Percentiles rank a stretch among this genome's conserved stretches.
phyloP scores from a whole-genome alignment of 129 eudicot species.

The Scalesia atractyloides region DNA sequence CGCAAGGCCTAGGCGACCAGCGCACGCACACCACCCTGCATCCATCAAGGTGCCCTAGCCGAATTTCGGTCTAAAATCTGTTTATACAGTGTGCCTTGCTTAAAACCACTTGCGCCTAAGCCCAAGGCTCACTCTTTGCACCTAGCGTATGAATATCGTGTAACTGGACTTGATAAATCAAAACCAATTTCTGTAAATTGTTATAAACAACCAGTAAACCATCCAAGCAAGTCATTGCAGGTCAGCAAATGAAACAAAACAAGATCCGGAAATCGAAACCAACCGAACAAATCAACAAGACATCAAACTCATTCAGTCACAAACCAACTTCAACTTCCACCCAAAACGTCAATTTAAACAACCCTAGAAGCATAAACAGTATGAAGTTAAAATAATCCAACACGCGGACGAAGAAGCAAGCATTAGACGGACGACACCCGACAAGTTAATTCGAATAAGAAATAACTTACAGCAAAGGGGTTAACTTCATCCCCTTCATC shows the following conservation, averaged over 20 bases:
- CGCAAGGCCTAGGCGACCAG: too few relatives aligned
- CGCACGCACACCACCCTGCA: too few relatives aligned
- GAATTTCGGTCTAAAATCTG: too few relatives aligned
- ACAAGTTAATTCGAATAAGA: constrained; percentile 1
- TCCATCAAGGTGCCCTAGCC: too few relatives aligned
- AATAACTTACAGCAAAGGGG: constrained; percentile 34
- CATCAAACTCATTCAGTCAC: neutral
- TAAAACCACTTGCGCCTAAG: too few relatives aligned
- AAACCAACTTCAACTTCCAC: neutral
- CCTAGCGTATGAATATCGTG: too few relatives aligned
- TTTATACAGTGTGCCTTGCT: too few relatives aligned
- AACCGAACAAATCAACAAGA: neutral
- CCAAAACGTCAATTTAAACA: constrained; percentile 8
- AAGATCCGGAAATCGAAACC: constrained; percentile 7
- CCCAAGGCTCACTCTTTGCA: too few relatives aligned
- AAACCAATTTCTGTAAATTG: too few relatives aligned
- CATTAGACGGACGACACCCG: neutral
- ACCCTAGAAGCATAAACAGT: constrained; percentile 31
- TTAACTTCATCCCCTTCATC: constrained; percentile 41
- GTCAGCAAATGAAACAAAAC: neutral
- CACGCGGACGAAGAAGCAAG: neutral
- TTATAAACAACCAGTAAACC: too few relatives aligned
- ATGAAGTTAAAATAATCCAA: neutral
- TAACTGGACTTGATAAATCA: too few relatives aligned
- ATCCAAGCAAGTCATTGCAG: too few relatives aligned